These are phyloP conservation scores for Brasilioporus rufonigricans DNA, from an alignment of 768 basidiomycete species.

Conservation along the genomic window DNA sequence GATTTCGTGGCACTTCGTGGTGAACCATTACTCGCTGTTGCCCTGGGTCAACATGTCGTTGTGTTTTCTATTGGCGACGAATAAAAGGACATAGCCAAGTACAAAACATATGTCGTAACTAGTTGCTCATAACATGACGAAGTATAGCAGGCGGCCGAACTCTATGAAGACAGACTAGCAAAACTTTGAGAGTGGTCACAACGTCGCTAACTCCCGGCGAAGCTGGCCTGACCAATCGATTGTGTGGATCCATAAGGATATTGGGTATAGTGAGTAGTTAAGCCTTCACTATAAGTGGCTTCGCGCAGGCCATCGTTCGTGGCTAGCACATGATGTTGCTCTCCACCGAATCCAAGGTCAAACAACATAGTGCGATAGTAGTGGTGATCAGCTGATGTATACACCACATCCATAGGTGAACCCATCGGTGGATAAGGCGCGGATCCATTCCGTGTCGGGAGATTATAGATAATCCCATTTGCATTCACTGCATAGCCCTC, in stretches of 20 bases:
- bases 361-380: constrained; percentile 77
- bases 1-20: constrained; percentile 66
- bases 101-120: constrained; percentile 23
- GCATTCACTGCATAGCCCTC: constrained; percentile 20
- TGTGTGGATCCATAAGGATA: constrained; percentile 31
- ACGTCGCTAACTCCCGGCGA: constrained; percentile 19
- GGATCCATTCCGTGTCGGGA: constrained; percentile 13
- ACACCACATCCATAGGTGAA: constrained; percentile 15
- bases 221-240: constrained; percentile 22
- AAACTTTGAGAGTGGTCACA: not conserved
- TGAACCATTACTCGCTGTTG: constrained; percentile 66
- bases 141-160: constrained; percentile 1
- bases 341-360: constrained; percentile 65
- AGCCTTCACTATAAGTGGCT: constrained; percentile 32
- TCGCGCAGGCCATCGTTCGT: constrained; percentile 26
- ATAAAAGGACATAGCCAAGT: constrained; percentile 25
- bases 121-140: constrained; percentile 11
- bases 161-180: constrained; percentile 2
- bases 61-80: constrained; percentile 69
- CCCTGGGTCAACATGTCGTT: constrained; percentile 55
- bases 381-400: constrained; percentile 52
- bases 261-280: constrained; percentile 34
- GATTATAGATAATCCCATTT: constrained; percentile 12
- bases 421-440: constrained; percentile 34
- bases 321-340: constrained; percentile 25